phyloP scores from a whole-genome alignment of 208 protist genomes.

The Herpetomonas samuelpessoai region DNA sequence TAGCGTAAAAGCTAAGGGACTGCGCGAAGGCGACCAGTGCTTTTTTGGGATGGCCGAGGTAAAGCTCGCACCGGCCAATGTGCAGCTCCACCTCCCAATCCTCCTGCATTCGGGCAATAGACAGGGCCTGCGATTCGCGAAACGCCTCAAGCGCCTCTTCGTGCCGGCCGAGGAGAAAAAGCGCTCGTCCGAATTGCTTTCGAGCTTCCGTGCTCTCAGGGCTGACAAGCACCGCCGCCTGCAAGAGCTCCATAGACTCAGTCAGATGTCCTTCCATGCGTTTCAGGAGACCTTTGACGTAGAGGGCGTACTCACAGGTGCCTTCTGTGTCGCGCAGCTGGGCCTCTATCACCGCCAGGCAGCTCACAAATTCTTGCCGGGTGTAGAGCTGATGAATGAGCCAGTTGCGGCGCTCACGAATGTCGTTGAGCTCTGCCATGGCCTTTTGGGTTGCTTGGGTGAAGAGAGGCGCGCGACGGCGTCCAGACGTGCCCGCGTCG shows the following conservation, averaged over 20 bases:
- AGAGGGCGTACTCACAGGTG: conserved; percentile 89
- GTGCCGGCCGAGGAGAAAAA: conserved; percentile 92
- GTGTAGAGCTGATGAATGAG: conserved; percentile 93
- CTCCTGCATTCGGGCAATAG: conserved; percentile 30
- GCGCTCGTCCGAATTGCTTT: conserved; percentile 92
- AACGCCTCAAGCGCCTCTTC: conserved; percentile 89
- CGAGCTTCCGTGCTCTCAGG: conserved; percentile 85
- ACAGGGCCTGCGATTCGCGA: conserved; percentile 68
- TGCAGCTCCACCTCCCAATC: conserved; percentile 93
- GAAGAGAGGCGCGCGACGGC: too few species aligned
- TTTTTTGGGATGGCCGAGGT: conserved; percentile 67
- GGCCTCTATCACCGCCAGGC: conserved; percentile 84
- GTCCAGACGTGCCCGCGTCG: too few species aligned
- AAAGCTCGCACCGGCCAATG: conserved; percentile 90
- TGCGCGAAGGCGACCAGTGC: conserved; percentile 79
- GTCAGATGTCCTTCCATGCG: conserved; percentile 89
- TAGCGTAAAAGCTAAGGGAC: conserved; percentile 82
- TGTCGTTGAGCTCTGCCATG: conserved; percentile 21
- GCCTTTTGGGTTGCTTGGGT: background rate
- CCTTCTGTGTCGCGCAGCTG: conserved; percentile 79
- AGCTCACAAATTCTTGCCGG: conserved; percentile 88
- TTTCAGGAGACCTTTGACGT: conserved; percentile 92
- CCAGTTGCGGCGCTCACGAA: conserved; percentile 91
- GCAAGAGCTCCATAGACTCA: conserved; percentile 94
- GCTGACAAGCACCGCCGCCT: conserved; percentile 86